Evolutionary conservation across 2,329 filamentous ascomycete species (phyloP).

Genomic region (Phyllosticta capitalensis): DNA sequence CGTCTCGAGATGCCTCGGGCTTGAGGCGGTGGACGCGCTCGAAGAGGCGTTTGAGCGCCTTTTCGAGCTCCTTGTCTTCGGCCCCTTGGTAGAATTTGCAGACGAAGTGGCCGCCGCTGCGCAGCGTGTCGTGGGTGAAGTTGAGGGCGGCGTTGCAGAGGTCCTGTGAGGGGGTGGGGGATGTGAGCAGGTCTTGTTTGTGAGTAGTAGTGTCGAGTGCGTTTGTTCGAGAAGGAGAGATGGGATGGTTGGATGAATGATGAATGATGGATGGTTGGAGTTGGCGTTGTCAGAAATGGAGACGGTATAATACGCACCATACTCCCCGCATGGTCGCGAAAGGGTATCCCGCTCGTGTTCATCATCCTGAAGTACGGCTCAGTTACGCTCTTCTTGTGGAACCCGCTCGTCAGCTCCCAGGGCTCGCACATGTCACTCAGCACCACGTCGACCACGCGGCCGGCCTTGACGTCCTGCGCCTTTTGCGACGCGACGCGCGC

Average conservation of each 20-base stretch:
- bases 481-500: not conserved
- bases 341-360: slow-evolving; percentile 86
- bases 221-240: not conserved
- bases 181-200: not conserved
- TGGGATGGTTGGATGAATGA: not conserved
- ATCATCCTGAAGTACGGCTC: slow-evolving; percentile 97
- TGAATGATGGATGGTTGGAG: not conserved
- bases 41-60: slow-evolving; percentile 66
- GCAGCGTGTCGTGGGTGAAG: slow-evolving; percentile 79
- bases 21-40: slow-evolving; percentile 76
- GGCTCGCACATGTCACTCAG: slow-evolving; percentile 98
- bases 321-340: slow-evolving; percentile 83
- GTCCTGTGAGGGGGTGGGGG: slow-evolving; percentile 50
- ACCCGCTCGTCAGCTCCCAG: slow-evolving; percentile 73
- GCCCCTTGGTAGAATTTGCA: slow-evolving; percentile 95
- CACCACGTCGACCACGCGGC: slow-evolving; percentile 74
- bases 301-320: slow-evolving; percentile 56
- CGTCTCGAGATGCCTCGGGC: slow-evolving; percentile 79
- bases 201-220: not conserved
- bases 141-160: slow-evolving; percentile 76
- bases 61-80: slow-evolving; percentile 75
- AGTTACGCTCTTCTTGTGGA: slow-evolving; percentile 83
- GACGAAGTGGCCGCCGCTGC: slow-evolving; percentile 76
- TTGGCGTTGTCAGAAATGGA: not conserved
- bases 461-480: slow-evolving; percentile 31